These are phyloP conservation scores for Hordeum marinum DNA, from an alignment of 176 grass and related monocot genomes.

Conservation along the genomic window DNA sequence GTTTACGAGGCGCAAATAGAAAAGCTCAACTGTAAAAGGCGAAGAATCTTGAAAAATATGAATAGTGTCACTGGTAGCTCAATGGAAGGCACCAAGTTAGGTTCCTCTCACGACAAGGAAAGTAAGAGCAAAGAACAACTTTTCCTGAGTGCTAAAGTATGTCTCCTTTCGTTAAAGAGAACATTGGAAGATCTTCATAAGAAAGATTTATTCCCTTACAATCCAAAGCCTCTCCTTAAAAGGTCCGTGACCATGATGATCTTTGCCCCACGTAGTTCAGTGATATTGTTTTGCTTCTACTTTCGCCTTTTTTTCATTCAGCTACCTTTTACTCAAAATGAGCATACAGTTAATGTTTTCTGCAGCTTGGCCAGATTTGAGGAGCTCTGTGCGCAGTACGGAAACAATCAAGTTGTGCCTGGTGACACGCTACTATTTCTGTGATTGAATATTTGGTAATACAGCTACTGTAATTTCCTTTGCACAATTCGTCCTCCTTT, in stretches of 20 bases:
- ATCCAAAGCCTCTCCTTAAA: constrained; percentile 71
- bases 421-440: not conserved
- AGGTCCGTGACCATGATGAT: constrained; percentile 42
- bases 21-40: constrained; percentile 47
- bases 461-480: not conserved
- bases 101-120: not conserved
- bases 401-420: constrained; percentile 18
- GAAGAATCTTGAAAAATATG: constrained; percentile 43
- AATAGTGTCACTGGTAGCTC: constrained; percentile 7
- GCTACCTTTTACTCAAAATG: constrained; percentile 5
- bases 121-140: constrained; percentile 12
- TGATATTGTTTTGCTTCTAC: constrained; percentile 12
- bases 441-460: not conserved
- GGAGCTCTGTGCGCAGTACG: constrained; percentile 44
- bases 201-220: constrained; percentile 92
- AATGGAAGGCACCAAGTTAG: constrained; percentile 17
- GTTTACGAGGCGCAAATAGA: constrained; percentile 39
- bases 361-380: constrained; percentile 66
- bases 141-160: constrained; percentile 63
- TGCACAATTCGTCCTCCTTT: not conserved
- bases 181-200: constrained; percentile 67
- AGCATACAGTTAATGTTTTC: not conserved
- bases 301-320: not conserved
- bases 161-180: constrained; percentile 78
- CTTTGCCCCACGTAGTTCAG: not conserved